Evolutionary conservation across 179 eudicot genomes (phyloP), one percentile per base, ranked within the genome.

Genomic region (Corrigiola litoralis): DNA sequence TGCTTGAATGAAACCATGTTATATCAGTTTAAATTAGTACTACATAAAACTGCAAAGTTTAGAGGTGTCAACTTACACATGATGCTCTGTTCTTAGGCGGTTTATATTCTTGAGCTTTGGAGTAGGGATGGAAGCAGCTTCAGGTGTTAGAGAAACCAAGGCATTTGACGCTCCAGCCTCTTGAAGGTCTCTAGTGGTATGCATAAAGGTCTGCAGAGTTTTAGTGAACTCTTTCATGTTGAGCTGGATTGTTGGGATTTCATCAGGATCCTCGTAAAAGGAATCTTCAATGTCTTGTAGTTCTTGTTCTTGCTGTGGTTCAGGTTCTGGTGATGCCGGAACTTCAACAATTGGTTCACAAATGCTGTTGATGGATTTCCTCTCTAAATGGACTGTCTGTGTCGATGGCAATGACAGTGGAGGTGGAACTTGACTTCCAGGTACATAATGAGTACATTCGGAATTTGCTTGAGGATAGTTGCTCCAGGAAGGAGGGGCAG

Each of bases 281-380:
- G 76, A 17, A 65, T 80, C 84, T 57, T 80, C 84, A 46, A 80
- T 77, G 51, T 80, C 81, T 17, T 61, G 61, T 25, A 60, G 20
- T 50, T 58, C 38, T 49, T 70, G 74, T 28, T 63, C 67, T 16
- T 58, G 71, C 45, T 77, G 74, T 38, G 74, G 68, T 53, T 76
- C 83, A 56, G 63, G 83, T 63, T 80, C 84, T 37, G 97, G 99
- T 12, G 96, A 79, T 71, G 95, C 77, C 53, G 97, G 97, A 36
- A 72, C 83, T 76, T 95, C 99, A 76, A 90, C 61, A 64, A 84
- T 86, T 37, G 97, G 96, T 52, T 86, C 95, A 40, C 77, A 77
- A 42, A 37, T 58, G 9, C 57, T 65, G 49, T 31, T 48, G 31
- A 51, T 62, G 56, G 47, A 70, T 61, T 44, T 72, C 53, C 70